These are phyloP conservation scores for Boletus subcaerulescens DNA, from an alignment of 768 basidiomycete species.

Conservation along the genomic window DNA sequence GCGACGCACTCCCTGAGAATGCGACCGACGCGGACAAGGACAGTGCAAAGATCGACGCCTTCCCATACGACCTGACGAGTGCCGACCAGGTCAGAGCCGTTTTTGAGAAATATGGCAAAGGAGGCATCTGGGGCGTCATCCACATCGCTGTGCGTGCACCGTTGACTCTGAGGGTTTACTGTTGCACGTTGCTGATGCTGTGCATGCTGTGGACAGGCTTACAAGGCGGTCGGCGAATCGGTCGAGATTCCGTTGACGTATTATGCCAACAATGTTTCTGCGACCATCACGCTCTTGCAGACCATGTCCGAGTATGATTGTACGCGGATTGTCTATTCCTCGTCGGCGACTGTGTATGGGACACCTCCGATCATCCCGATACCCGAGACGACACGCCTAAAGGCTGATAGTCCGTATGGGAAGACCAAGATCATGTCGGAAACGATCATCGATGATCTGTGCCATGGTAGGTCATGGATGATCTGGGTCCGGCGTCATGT, in stretches of 20 bases:
- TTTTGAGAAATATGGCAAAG: slow-evolving; percentile 82
- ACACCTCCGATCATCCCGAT: slow-evolving; percentile 91
- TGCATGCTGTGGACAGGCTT: slow-evolving; percentile 66
- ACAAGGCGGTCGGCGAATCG: slow-evolving; percentile 98
- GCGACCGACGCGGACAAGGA: slow-evolving; percentile 67
- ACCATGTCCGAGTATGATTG: slow-evolving; percentile 84
- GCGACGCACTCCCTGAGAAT: slow-evolving; percentile 62
- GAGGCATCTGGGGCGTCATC: slow-evolving; percentile 94
- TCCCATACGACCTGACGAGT: slow-evolving; percentile 72
- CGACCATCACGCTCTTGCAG: slow-evolving; percentile 83
- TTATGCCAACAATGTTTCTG: slow-evolving; percentile 91
- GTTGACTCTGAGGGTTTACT: too few relatives aligned
- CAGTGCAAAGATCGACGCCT: slow-evolving; percentile 68
- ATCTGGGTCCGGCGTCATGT: background rate
- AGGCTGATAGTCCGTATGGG: slow-evolving; percentile 92
- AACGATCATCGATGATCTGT: slow-evolving; percentile 84
- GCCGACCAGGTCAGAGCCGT: slow-evolving; percentile 69
- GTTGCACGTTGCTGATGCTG: slow-evolving; percentile 44
- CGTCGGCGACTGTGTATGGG: slow-evolving; percentile 97
- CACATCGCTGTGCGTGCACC: slow-evolving; percentile 79
- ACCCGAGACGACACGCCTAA: slow-evolving; percentile 82
- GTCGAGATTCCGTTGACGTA: slow-evolving; percentile 90
- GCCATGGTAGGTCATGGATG: slow-evolving; percentile 53
- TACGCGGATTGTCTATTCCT: slow-evolving; percentile 91
- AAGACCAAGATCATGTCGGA: slow-evolving; percentile 97